Conservation (phyloP, 169 alveolate genomes). For the Plasmodium vivax region DNA sequence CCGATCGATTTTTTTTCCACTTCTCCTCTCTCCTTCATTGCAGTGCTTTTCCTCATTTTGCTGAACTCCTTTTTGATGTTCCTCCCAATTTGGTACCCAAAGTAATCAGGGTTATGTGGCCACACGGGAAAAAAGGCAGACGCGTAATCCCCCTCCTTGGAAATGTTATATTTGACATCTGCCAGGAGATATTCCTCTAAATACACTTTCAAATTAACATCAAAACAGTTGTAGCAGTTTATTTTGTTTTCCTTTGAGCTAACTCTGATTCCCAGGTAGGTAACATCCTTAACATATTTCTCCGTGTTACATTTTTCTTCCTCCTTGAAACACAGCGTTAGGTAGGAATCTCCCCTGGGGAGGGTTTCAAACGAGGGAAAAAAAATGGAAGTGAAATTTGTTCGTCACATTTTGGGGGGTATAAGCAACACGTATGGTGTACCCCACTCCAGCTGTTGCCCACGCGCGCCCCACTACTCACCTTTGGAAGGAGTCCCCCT, state of each 20-base stretch:
- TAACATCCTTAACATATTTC: slow-evolving; percentile 36
- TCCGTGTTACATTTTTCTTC: slow-evolving; percentile 40
- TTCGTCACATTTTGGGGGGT: not conserved
- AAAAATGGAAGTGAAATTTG: not conserved
- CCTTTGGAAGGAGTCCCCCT: slow-evolving; percentile 8
- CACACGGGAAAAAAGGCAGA: slow-evolving; percentile 70
- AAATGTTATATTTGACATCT: slow-evolving; percentile 32
- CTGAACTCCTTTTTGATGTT: slow-evolving; percentile 49
- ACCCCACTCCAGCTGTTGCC: not conserved
- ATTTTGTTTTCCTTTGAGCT: slow-evolving; percentile 63
- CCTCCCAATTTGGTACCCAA: slow-evolving; percentile 34
- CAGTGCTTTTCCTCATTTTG: not conserved
- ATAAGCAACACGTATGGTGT: not conserved
- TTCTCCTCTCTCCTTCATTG: slow-evolving; percentile 8
- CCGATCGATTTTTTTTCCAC: not conserved
- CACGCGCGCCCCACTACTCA: not conserved
- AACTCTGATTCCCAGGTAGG: slow-evolving; percentile 41
- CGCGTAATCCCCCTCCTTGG: slow-evolving; percentile 24
- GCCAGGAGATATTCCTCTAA: slow-evolving; percentile 11
- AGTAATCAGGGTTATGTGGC: slow-evolving; percentile 60
- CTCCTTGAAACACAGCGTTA: slow-evolving; percentile 44
- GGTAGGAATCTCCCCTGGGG: slow-evolving; percentile 20
- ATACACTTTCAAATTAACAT: slow-evolving; percentile 26
- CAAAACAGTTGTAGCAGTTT: slow-evolving; percentile 57
- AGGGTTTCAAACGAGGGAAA: not conserved